Percentiles rank a stretch among this genome's conserved stretches.
phyloP scores from a whole-genome alignment of 805 yeast genomes.

The Tetrapisispora taiwanensis region DNA sequence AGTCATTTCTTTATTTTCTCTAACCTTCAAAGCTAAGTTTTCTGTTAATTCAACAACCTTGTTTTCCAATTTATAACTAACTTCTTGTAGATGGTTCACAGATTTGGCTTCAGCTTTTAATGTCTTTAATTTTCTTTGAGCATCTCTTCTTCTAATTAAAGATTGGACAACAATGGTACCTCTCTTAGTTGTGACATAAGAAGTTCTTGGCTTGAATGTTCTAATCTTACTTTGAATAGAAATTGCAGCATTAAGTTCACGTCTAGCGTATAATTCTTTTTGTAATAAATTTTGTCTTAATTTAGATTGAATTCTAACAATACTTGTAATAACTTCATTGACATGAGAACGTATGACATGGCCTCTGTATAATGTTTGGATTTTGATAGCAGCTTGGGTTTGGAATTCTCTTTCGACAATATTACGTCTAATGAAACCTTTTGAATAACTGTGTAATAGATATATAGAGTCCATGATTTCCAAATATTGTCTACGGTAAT shows the following conservation, averaged over 20 bases:
- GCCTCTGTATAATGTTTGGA: constrained; percentile 64
- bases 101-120: constrained; percentile 86
- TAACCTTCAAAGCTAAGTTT: constrained; percentile 64
- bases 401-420: constrained; percentile 47
- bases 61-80: constrained; percentile 86
- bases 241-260: constrained; percentile 54
- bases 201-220: constrained; percentile 51
- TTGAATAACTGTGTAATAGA: constrained; percentile 47
- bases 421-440: constrained; percentile 53
- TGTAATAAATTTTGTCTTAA: constrained; percentile 47
- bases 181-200: constrained; percentile 36
- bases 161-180: constrained; percentile 70
- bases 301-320: constrained; percentile 39
- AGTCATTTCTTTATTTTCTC: constrained; percentile 67
- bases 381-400: constrained; percentile 49
- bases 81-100: constrained; percentile 80
- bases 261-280: constrained; percentile 38
- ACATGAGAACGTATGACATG: constrained; percentile 35
- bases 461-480: constrained; percentile 45
- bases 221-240: constrained; percentile 66
- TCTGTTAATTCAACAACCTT: constrained; percentile 96
- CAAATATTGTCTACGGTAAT: constrained; percentile 52
- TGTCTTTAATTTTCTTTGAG: constrained; percentile 50
- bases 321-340: constrained; percentile 21
- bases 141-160: constrained; percentile 63